These are phyloP conservation scores for Starmerella ratchasimensis DNA, from an alignment of 805 yeast species.

Conservation along the genomic window DNA sequence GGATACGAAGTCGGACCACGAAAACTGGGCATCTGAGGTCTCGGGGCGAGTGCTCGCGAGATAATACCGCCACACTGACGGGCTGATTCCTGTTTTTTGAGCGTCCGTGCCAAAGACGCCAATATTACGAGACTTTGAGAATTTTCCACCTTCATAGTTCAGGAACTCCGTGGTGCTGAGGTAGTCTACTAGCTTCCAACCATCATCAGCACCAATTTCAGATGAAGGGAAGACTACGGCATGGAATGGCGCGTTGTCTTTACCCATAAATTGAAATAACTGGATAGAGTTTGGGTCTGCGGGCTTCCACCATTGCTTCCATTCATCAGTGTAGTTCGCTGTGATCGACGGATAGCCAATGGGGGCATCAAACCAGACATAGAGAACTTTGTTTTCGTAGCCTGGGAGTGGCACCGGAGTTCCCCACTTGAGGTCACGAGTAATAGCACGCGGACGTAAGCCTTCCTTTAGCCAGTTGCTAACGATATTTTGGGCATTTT, in stretches of 20 bases:
- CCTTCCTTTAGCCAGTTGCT: constrained; percentile 91
- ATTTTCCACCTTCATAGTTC: constrained; percentile 96
- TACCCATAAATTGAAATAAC: constrained; percentile 96
- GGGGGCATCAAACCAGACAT: constrained; percentile 98
- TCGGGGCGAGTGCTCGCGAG: constrained; percentile 89
- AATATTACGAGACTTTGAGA: constrained; percentile 92
- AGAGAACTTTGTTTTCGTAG: constrained; percentile 77
- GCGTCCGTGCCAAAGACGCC: constrained; percentile 99
- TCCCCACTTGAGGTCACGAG: constrained; percentile 97
- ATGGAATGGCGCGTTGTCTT: constrained; percentile 97
- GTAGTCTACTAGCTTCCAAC: constrained; percentile 86
- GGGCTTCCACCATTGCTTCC: constrained; percentile 85
- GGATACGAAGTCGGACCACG: constrained; percentile 92
- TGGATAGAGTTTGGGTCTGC: constrained; percentile 68
- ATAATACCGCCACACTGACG: constrained; percentile 97
- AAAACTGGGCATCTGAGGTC: constrained; percentile 87
- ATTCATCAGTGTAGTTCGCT: constrained; percentile 69
- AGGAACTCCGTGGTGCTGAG: constrained; percentile 89
- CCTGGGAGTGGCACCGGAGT: constrained; percentile 90
- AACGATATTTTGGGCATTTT: constrained; percentile 78
- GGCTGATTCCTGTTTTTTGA: constrained; percentile 74
- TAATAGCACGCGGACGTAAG: constrained; percentile 83
- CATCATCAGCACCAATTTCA: constrained; percentile 72
- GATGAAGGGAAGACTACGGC: constrained; percentile 95
- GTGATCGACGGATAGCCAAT: constrained; percentile 95